These are phyloP conservation scores for Sarcomyxa edulis DNA, from an alignment of 768 basidiomycete species.

Conservation along the genomic window DNA sequence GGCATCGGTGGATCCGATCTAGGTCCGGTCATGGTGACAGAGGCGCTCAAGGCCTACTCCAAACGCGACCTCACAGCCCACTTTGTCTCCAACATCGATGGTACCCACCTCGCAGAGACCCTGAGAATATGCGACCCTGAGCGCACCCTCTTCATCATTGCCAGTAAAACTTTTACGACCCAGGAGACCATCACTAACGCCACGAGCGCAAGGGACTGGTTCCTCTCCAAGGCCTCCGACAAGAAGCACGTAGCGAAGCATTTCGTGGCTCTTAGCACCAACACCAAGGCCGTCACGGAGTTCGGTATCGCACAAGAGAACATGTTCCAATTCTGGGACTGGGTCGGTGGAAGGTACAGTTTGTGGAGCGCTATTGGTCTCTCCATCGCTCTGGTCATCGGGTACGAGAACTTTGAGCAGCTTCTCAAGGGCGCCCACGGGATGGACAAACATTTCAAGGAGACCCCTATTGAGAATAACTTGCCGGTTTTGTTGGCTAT, in stretches of 20 bases:
- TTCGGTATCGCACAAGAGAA: conserved; percentile 90
- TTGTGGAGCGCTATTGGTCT: conserved; percentile 98
- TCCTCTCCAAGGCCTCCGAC: conserved; percentile 78
- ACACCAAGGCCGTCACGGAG: conserved; percentile 85
- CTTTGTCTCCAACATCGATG: conserved; percentile 98
- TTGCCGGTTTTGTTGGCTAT: conserved; percentile 88
- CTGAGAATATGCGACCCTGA: conserved; percentile 79
- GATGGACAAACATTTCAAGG: conserved; percentile 97
- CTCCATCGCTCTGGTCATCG: conserved; percentile 89
- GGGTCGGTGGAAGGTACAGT: conserved; percentile 98
- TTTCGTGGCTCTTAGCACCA: conserved; percentile 97
- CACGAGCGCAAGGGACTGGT: conserved; percentile 91
- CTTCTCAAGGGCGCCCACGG: conserved; percentile 90
- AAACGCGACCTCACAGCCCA: conserved; percentile 82
- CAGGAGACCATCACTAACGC: conserved; percentile 99
- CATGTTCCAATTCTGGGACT: conserved; percentile 99
- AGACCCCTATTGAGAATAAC: conserved; percentile 83
- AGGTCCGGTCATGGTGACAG: conserved; percentile 98
- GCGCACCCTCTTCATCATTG: conserved; percentile 91
- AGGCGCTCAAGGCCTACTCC: conserved; percentile 90
- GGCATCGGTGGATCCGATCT: conserved; percentile 98
- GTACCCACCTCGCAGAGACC: conserved; percentile 93
- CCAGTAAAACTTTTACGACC: conserved; percentile 95
- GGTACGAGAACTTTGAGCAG: conserved; percentile 90
- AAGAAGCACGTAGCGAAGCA: conserved; percentile 95